Evolutionary conservation across 2,329 filamentous ascomycete species (phyloP).

Genomic region (Neoarthrinium moseri): DNA sequence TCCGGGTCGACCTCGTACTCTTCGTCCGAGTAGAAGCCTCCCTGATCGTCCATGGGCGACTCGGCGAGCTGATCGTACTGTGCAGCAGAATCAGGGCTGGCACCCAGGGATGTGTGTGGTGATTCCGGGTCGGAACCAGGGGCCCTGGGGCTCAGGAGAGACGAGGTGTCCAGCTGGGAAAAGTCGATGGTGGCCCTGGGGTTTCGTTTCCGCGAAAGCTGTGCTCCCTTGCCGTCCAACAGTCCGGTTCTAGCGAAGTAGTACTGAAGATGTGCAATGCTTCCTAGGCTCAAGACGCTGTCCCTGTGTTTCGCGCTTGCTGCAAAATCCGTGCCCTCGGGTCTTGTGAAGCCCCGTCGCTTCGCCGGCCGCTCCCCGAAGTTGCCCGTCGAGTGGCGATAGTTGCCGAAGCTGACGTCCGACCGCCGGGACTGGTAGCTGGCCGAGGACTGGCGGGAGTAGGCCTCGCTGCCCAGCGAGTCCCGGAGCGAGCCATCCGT

Average conservation of each 20-base stretch:
- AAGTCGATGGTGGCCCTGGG: slow-evolving; percentile 58
- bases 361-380: slow-evolving; percentile 37
- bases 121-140: slow-evolving; percentile 53
- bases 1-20: slow-evolving; percentile 66
- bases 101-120: slow-evolving; percentile 58
- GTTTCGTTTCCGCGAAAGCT: slow-evolving; percentile 72
- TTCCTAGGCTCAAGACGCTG: slow-evolving; percentile 93
- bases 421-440: slow-evolving; percentile 49
- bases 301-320: slow-evolving; percentile 87
- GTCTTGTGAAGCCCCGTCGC: slow-evolving; percentile 82
- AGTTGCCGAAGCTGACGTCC: slow-evolving; percentile 37
- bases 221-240: slow-evolving; percentile 88
- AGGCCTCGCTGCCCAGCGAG: slow-evolving; percentile 55
- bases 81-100: slow-evolving; percentile 53
- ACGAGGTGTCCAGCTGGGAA: slow-evolving; percentile 47
- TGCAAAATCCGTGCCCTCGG: slow-evolving; percentile 84
- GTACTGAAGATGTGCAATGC: slow-evolving; percentile 96
- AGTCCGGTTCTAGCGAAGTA: slow-evolving; percentile 96
- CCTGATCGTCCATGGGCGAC: slow-evolving; percentile 43
- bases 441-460: slow-evolving; percentile 64
- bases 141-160: slow-evolving; percentile 37
- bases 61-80: slow-evolving; percentile 40
- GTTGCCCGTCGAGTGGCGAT: slow-evolving; percentile 47
- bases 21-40: slow-evolving; percentile 55
- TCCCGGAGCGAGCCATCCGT: slow-evolving; percentile 49